Conservation (phyloP, 805 yeast genomes). For the Barnettozyma pratensis region DNA sequence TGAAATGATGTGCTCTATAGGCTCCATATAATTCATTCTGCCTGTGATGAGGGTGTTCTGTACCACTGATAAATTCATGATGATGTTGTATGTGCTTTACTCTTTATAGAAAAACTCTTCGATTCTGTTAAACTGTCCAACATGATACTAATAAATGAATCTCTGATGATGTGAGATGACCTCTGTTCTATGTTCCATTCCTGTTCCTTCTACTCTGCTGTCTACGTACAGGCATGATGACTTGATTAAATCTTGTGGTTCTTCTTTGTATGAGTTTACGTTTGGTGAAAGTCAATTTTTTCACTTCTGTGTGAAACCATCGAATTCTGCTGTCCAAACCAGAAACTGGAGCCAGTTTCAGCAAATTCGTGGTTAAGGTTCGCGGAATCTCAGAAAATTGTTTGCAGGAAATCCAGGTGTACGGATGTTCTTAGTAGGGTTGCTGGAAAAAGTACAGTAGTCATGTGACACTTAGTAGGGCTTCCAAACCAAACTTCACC, state of each 20-base stretch:
- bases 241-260: conserved; percentile 24
- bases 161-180: not conserved
- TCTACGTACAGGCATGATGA: conserved; percentile 39
- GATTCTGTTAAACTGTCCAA: too few species aligned
- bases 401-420: not conserved
- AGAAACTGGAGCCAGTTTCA: not conserved
- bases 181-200: not conserved
- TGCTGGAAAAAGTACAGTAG: too few species aligned
- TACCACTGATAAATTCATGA: too few species aligned
- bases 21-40: too few species aligned
- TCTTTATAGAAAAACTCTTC: too few species aligned
- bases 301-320: conserved; percentile 1
- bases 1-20: too few species aligned
- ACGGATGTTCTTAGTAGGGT: conserved; percentile 6
- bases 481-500: not conserved
- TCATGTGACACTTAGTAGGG: conserved; percentile 12
- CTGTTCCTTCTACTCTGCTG: not conserved
- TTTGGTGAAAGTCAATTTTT: conserved; percentile 23
- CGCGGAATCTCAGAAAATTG: too few species aligned
- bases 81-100: too few species aligned
- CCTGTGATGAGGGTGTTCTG: too few species aligned
- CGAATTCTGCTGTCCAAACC: not conserved
- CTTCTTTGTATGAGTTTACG: conserved; percentile 16
- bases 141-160: too few species aligned
- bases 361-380: not conserved